These are phyloP conservation scores for Iris pallida DNA, from an alignment of 116 monocot genomes.

Conservation along the genomic window DNA sequence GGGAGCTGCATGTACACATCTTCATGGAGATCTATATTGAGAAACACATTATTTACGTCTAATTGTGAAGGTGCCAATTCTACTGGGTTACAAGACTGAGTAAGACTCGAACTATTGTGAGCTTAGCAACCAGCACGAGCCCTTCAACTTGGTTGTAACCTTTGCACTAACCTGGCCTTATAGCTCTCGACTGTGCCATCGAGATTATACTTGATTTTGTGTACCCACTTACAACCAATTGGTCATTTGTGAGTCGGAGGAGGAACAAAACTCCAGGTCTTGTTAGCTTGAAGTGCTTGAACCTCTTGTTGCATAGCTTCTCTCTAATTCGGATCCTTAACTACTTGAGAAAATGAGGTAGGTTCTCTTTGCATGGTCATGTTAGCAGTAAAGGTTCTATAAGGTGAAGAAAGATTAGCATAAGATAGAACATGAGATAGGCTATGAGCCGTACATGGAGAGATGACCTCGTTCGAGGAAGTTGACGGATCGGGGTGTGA, in stretches of 20 bases:
- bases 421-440: too few relatives aligned
- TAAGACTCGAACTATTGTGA: background rate
- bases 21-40: background rate
- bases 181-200: background rate
- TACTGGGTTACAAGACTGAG: background rate
- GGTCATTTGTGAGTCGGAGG: background rate
- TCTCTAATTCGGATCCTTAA: background rate
- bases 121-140: background rate
- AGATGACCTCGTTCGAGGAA: too few relatives aligned
- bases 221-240: constrained; percentile 3
- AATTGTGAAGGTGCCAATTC: background rate
- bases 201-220: background rate
- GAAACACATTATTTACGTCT: background rate
- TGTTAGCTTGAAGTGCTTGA: background rate
- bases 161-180: background rate
- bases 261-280: constrained; percentile 3
- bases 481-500: too few relatives aligned
- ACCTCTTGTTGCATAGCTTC: background rate
- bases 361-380: too few relatives aligned
- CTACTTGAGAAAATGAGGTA: background rate
- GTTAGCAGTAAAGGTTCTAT: too few relatives aligned
- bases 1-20: background rate
- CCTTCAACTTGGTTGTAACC: background rate
- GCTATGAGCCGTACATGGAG: too few relatives aligned
- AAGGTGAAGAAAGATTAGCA: too few relatives aligned